phyloP scores from a whole-genome alignment of 768 basidiomycete species.

The Tricholoma matsutake region DNA sequence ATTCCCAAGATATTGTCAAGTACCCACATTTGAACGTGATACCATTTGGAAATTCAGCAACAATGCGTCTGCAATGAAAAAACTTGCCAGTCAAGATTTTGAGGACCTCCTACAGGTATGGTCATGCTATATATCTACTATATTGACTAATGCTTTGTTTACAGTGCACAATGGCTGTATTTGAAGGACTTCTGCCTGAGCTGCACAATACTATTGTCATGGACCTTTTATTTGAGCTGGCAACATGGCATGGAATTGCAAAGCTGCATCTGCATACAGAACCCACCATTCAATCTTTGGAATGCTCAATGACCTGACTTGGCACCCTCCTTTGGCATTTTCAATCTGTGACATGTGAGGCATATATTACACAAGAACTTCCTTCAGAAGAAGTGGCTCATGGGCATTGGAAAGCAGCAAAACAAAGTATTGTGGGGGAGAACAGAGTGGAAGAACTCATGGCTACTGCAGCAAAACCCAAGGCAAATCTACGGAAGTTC shows the following conservation, averaged over 20 bases:
- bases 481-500: neutral
- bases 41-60: constrained; percentile 20
- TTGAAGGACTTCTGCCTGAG: no score
- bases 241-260: no score
- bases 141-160: no score
- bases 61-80: constrained; percentile 19
- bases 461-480: neutral
- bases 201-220: no score
- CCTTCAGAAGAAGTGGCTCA: neutral
- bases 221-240: no score
- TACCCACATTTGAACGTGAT: constrained; percentile 11
- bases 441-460: neutral
- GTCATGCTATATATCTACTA: neutral
- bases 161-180: no score
- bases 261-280: no score
- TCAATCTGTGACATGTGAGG: constrained; percentile 6
- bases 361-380: constrained; percentile 7
- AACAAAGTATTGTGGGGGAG: neutral
- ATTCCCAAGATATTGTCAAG: neutral
- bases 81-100: constrained; percentile 22
- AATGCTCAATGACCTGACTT: constrained; percentile 4
- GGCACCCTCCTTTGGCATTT: constrained; percentile 8
- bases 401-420: constrained; percentile 1
- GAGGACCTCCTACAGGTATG: constrained; percentile 30
- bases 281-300: constrained; percentile 10